Percentiles rank a stretch among this genome's conserved stretches.
Conservation (phyloP, 1,284 basidiomycete genomes). For the Cerioporus squamosus region DNA sequence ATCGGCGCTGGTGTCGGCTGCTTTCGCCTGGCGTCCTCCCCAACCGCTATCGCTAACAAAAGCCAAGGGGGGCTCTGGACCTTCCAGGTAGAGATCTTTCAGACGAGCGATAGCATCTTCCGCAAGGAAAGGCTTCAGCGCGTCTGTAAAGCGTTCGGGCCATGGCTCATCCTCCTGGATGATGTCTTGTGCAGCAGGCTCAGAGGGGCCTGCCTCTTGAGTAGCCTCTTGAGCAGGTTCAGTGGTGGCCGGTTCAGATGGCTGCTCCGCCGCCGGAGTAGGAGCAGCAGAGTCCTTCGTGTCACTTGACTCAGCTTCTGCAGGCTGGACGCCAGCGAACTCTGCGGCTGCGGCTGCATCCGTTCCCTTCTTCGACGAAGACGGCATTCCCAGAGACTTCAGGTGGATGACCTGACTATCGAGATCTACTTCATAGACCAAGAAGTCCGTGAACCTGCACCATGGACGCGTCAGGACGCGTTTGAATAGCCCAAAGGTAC, state of each 20-base stretch:
- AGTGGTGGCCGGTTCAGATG: neutral
- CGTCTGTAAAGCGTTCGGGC: slow-evolving; percentile 62
- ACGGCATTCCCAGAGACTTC: slow-evolving; percentile 74
- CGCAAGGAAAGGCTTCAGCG: slow-evolving; percentile 66
- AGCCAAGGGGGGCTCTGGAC: slow-evolving; percentile 60
- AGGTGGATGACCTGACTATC: slow-evolving; percentile 81
- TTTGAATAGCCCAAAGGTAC: neutral
- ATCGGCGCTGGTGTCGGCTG: slow-evolving; percentile 33
- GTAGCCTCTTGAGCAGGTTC: neutral
- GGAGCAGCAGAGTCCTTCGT: neutral
- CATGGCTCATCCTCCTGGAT: slow-evolving; percentile 50
- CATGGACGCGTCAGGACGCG: neutral
- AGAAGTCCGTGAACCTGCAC: slow-evolving; percentile 91
- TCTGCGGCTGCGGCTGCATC: slow-evolving; percentile 7
- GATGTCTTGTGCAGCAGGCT: neutral
- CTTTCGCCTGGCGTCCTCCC: slow-evolving; percentile 52
- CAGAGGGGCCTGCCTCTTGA: neutral
- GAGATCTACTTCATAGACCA: slow-evolving; percentile 88
- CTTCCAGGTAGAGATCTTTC: slow-evolving; percentile 77
- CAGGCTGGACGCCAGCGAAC: neutral
- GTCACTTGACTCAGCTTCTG: neutral
- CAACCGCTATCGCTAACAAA: slow-evolving; percentile 70
- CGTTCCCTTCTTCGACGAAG: slow-evolving; percentile 46
- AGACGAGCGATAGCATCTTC: slow-evolving; percentile 63
- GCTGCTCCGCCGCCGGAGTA: neutral